phyloP scores from a whole-genome alignment of 2,329 filamentous ascomycete species.

The Cercospora sp. region DNA sequence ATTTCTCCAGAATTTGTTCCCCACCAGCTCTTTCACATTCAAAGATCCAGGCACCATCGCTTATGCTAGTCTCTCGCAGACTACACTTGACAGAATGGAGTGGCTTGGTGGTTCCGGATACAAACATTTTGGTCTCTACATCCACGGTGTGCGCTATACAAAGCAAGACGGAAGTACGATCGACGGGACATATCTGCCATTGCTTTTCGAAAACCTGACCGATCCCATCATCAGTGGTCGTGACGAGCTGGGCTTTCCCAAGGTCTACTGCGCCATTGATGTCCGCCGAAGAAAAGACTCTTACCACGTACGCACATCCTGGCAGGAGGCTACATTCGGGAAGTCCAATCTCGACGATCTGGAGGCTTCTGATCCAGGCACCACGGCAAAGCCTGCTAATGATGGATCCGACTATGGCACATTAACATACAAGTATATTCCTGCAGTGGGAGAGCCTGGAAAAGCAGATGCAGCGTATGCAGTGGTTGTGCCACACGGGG shows the following conservation, averaged over 20 bases:
- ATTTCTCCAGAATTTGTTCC: slow-evolving; percentile 45
- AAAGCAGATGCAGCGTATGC: neutral
- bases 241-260: slow-evolving; percentile 64
- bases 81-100: slow-evolving; percentile 51
- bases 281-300: slow-evolving; percentile 15
- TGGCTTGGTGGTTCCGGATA: slow-evolving; percentile 65
- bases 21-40: slow-evolving; percentile 41
- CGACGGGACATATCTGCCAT: slow-evolving; percentile 56
- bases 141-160: slow-evolving; percentile 61
- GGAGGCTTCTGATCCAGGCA: slow-evolving; percentile 8
- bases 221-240: slow-evolving; percentile 62
- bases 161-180: slow-evolving; percentile 51
- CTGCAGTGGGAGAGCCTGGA: slow-evolving; percentile 47
- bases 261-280: slow-evolving; percentile 40
- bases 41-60: slow-evolving; percentile 41
- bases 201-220: slow-evolving; percentile 59
- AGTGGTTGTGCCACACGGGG: neutral
- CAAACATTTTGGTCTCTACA: slow-evolving; percentile 58
- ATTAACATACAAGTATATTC: slow-evolving; percentile 49
- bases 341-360: slow-evolving; percentile 21
- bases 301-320: slow-evolving; percentile 21
- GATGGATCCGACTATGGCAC: slow-evolving; percentile 25
- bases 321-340: slow-evolving; percentile 24
- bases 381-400: neutral
- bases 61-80: slow-evolving; percentile 43